These are phyloP conservation scores for Quercus wislizeni DNA, from an alignment of 306 rosid species.

Conservation along the genomic window DNA sequence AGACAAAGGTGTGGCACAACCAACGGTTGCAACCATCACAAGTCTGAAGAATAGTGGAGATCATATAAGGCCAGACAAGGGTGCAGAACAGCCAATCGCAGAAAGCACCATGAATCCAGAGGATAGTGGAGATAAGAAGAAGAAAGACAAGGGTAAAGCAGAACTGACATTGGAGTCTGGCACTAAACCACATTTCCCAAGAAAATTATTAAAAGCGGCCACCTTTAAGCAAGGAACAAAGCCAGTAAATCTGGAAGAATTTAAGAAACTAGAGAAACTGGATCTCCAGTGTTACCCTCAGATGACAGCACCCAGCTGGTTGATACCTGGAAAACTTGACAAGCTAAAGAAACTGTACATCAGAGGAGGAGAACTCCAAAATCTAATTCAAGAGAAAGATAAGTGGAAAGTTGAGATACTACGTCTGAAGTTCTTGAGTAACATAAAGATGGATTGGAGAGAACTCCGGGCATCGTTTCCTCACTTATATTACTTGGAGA, in stretches of 20 bases:
- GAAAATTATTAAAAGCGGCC: too few relatives aligned
- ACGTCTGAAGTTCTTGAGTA: conserved; percentile 5
- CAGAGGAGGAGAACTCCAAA: conserved; percentile 13
- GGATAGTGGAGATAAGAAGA: neutral
- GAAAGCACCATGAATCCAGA: neutral
- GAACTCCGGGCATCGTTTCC: conserved; percentile 2
- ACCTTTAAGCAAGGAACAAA: neutral
- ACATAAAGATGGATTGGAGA: conserved; percentile 13
- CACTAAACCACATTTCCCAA: too few relatives aligned
- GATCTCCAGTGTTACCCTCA: conserved; percentile 16
- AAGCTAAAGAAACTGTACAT: conserved; percentile 12
- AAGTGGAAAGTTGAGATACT: neutral
- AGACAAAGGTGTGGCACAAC: neutral
- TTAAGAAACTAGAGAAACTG: conserved; percentile 4
- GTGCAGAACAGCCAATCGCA: neutral
- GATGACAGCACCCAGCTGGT: neutral
- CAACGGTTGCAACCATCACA: neutral
- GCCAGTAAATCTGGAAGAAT: neutral
- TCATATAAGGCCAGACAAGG: neutral
- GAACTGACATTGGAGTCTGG: too few relatives aligned
- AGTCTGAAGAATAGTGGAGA: neutral
- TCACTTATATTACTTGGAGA: neutral
- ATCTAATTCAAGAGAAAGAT: neutral
- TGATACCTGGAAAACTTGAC: neutral
- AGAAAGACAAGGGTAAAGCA: neutral